Base-by-base conservation (phyloP, 2,329 filamentous ascomycete genomes). In the Microdochium paspali region DNA sequence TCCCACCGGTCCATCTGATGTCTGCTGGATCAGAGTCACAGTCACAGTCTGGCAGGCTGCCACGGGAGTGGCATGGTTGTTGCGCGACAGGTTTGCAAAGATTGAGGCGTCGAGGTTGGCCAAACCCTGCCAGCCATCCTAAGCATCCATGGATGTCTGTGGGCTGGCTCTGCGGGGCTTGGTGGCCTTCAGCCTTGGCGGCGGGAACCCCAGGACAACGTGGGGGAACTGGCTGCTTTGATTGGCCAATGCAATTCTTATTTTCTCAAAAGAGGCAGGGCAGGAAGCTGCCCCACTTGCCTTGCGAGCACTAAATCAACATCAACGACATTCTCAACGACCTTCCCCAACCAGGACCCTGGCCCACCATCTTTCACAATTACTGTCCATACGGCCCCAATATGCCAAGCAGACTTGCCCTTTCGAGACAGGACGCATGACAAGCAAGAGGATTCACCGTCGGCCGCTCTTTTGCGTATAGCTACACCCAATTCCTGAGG, bases 191-290 rank as follows among this genome's bases (percentile, higher is more conserved):
- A 40, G 35, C 18, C 13, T 18, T 18, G 35, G 35, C 35, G 18
- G 18, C 6, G 6, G 13, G 6, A 21, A 6, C 35, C 35, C n/a
- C 23, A 40, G 35, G 35, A 45, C 39, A 55, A 55, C 53, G 53
- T 54, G 52, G 53, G 49, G 39, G 28, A 44, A 47, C 49, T 44
- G 18, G 13, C 31, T 10, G 30, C 35, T 28, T 4, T 50, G 45
- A 54, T 55, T 54, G 53, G 53, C 44, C 26, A 13, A 25, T 26
- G 12, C 15, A 40, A 20, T 5, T 40, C 12, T 20, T 21, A 5
- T 10, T 13, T 28, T 40, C 35, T 15, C 35, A 40, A 40, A 15
- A 40, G 15, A 20, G 35, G n/a, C 35, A 40, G 35, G 35, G 35
- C 20, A 40, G 35, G 35, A 40, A 40, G 35, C 35, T 40, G 31